phyloP scores from a whole-genome alignment of 257 asterid species.

The Primulina huaijiensis region DNA sequence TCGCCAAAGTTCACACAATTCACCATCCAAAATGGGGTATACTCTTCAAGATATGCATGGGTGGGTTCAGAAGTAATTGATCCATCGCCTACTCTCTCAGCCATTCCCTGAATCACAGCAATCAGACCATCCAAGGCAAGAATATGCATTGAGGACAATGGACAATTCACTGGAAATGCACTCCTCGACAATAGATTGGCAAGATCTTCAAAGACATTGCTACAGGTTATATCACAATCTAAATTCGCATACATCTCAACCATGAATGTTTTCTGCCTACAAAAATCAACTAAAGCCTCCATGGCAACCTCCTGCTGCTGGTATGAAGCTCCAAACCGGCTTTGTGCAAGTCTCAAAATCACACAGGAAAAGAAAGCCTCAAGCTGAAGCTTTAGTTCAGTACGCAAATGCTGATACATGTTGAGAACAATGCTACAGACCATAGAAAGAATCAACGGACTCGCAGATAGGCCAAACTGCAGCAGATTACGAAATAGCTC shows the following conservation, averaged over 20 bases:
- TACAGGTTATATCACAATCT: conserved; percentile 93
- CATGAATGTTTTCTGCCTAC: conserved; percentile 89
- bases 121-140: conserved; percentile 98
- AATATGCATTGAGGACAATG: conserved; percentile 92
- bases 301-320: conserved; percentile 99
- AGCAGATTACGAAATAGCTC: conserved; percentile 83
- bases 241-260: conserved; percentile 90
- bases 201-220: conserved; percentile 92
- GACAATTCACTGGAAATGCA: conserved; percentile 95
- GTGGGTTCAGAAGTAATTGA: conserved; percentile 55
- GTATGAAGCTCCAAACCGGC: conserved; percentile 86
- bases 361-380: conserved; percentile 97
- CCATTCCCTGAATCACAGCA: conserved; percentile 99
- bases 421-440: conserved; percentile 91
- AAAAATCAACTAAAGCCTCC: conserved; percentile 97
- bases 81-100: conserved; percentile 93
- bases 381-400: conserved; percentile 83
- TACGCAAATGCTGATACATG: conserved; percentile 79
- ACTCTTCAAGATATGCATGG: conserved; percentile 67
- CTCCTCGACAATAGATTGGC: conserved; percentile 88
- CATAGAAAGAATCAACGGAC: conserved; percentile 91
- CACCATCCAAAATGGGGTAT: conserved; percentile 94
- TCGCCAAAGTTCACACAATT: conserved; percentile 78
- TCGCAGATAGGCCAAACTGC: conserved; percentile 90
- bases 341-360: conserved; percentile 84